phyloP scores from a whole-genome alignment of 768 basidiomycete genomes.

The Hortiboletus campestris region DNA sequence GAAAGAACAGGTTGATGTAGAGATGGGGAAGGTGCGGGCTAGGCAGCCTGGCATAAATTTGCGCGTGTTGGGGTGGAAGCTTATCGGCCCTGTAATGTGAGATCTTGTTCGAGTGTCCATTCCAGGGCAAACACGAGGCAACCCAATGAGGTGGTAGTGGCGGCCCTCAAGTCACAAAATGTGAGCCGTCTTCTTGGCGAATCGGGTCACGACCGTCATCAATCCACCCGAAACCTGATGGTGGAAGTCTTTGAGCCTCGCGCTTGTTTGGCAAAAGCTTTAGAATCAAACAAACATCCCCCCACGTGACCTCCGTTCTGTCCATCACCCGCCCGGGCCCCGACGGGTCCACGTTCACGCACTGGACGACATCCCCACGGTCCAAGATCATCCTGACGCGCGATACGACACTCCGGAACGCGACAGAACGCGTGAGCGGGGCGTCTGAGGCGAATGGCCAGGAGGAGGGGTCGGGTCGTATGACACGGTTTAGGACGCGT shows the following conservation, averaged over 20 bases:
- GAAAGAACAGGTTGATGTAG: background rate
- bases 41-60: no score
- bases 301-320: no score
- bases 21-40: background rate
- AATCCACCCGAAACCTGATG: no score
- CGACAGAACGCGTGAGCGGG: slow-evolving; percentile 52
- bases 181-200: no score
- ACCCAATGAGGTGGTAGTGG: no score
- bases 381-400: slow-evolving; percentile 51
- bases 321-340: slow-evolving; percentile 32
- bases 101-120: background rate
- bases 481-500: slow-evolving; percentile 75
- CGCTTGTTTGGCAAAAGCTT: no score
- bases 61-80: background rate
- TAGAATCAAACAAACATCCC: no score
- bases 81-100: background rate
- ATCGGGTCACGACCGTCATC: no score
- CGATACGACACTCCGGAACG: slow-evolving; percentile 85
- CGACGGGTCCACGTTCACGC: slow-evolving; percentile 85
- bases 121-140: background rate
- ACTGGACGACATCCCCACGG: slow-evolving; percentile 51
- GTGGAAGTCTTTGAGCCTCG: no score
- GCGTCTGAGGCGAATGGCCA: slow-evolving; percentile 41
- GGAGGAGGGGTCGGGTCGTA: slow-evolving; percentile 68
- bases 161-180: background rate